Conservation (phyloP, 2,329 filamentous ascomycete genomes). For the Colletotrichum endophyticum region DNA sequence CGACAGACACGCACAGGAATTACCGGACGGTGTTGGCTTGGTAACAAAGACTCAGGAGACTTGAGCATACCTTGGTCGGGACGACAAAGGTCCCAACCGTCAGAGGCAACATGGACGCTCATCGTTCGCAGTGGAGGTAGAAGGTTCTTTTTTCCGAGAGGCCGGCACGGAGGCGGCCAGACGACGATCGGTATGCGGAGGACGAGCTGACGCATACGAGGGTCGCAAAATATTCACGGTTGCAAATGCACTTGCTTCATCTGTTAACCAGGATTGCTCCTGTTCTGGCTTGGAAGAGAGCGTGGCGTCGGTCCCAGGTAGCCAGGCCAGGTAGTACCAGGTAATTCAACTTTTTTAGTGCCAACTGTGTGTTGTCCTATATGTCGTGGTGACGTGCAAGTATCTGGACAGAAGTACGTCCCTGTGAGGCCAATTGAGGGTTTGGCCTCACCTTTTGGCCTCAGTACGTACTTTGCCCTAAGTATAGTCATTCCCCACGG, state of each 20-base stretch:
- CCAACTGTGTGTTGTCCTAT: not conserved
- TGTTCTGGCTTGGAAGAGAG: slow-evolving; percentile 6
- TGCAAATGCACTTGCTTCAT: slow-evolving; percentile 6
- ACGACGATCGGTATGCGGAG: not conserved
- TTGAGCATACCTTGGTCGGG: not conserved
- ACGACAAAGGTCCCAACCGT: not conserved
- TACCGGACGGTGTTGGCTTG: slow-evolving; percentile 13
- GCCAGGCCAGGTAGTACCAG: slow-evolving; percentile 15
- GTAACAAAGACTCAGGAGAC: not conserved
- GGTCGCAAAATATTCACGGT: not conserved
- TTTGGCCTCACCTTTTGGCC: not conserved
- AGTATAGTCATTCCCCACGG: not conserved
- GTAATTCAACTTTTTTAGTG: slow-evolving; percentile 14
- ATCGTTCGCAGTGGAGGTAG: not conserved
- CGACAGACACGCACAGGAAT: slow-evolving; percentile 19
- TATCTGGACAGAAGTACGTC: not conserved
- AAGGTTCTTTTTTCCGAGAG: not conserved
- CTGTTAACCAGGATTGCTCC: not conserved
- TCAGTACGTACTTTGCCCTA: not conserved
- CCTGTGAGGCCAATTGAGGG: not conserved
- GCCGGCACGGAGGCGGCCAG: not conserved
- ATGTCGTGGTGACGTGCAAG: not conserved
- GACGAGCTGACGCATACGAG: not conserved
- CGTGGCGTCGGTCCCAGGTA: slow-evolving; percentile 15
- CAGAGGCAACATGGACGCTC: not conserved